Base-by-base conservation (phyloP, 2,329 filamentous ascomycete species). In the Microcyclospora pomicola region DNA sequence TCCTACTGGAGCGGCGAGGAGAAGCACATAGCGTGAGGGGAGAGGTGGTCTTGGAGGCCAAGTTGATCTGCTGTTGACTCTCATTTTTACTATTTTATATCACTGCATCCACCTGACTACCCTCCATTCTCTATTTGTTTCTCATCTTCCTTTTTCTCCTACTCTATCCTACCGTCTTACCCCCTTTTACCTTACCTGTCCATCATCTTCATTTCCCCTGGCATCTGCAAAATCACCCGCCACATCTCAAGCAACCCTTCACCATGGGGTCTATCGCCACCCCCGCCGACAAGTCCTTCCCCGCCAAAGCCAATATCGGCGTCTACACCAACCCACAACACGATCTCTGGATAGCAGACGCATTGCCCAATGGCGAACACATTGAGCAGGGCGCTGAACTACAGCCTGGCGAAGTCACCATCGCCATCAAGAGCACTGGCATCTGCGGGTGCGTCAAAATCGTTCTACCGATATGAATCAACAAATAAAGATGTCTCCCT, bases 251-350 rank as follows among this genome's bases (percentile, higher is more conserved):
- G n/a, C n/a, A 31, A 31, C 4, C 4, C 30, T n/a, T 31, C 30
- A 31, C 6, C 4, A 15, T n/a, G 19, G 19, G 19, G 19, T 24
- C 40, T 9, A 43, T 38, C 13, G 35, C 38, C 15, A 33, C 45
- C 15, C 48, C 58, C 29, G 53, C 40, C 2, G 35, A 41, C 19
- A 44, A 55, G 29, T 50, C 65, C 36, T 61, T 65, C 59, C 64
- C 71, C 34, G 66, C 72, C 41, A 91, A 92, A 71, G 66, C 82
- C 41, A 96, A 96, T 65, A 92, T 96, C 58, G 88, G 86, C 51
- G 86, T 96, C 49, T 96, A 82, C 71, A 96, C 88, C 37, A 94
- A 96, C 66, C 85, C 88, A 13, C 74, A 76, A 41, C 88, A 96
- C 60, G 82, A 94, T 43, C 70, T 96, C 37, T 96, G 87, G 84